These are phyloP conservation scores for Entrophospora sp. DNA, from an alignment of 192 early-diverging fungal species.

Conservation along the genomic window DNA sequence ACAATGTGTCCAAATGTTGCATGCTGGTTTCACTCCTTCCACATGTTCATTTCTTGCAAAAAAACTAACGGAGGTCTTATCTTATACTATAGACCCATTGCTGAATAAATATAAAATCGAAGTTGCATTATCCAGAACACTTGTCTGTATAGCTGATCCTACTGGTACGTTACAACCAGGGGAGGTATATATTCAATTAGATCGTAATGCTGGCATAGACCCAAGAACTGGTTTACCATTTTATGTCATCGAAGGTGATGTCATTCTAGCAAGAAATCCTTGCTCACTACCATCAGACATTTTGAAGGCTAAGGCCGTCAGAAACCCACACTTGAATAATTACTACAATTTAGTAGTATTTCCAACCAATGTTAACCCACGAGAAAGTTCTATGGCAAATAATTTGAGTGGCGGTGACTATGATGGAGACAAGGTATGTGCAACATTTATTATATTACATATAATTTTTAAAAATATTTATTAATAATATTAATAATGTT, in stretches of 20 bases:
- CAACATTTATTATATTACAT: neutral
- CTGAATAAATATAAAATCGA: slow-evolving; percentile 25
- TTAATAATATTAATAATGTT: neutral
- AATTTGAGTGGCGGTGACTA: slow-evolving; percentile 18
- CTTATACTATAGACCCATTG: slow-evolving; percentile 4
- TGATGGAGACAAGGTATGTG: slow-evolving; percentile 22
- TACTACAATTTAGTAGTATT: slow-evolving; percentile 17
- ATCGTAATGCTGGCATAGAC: slow-evolving; percentile 18
- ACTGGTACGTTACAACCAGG: slow-evolving; percentile 20
- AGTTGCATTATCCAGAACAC: slow-evolving; percentile 19
- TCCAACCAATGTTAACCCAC: neutral
- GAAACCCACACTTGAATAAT: neutral
- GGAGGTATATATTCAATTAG: slow-evolving; percentile 26
- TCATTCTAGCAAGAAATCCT: slow-evolving; percentile 14
- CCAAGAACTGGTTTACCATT: slow-evolving; percentile 13
- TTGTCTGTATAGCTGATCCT: slow-evolving; percentile 30
- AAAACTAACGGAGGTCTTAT: slow-evolving; percentile 17
- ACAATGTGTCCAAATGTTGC: slow-evolving; percentile 19
- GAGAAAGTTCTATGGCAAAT: neutral
- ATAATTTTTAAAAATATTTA: neutral
- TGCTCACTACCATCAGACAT: slow-evolving; percentile 4
- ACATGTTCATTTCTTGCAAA: slow-evolving; percentile 24
- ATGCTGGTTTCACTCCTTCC: slow-evolving; percentile 27
- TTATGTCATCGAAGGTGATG: slow-evolving; percentile 25
- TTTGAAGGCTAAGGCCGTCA: neutral